Evolutionary conservation across 192 early-diverging fungal species (phyloP), one percentile per base, ranked within the genome.

Genomic region (Coemansia sp.): DNA sequence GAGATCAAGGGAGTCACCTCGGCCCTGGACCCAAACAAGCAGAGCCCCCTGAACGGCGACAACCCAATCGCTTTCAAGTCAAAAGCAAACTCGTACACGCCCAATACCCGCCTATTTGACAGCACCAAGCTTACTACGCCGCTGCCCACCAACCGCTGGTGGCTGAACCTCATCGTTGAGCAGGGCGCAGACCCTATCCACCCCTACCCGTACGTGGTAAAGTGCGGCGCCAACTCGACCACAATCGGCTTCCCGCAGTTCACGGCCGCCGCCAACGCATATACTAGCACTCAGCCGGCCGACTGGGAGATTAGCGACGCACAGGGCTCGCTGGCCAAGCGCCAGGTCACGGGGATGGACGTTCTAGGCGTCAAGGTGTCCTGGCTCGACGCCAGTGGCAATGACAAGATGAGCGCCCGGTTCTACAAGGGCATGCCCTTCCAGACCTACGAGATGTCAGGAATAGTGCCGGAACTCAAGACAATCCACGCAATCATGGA

Each of bases 381-480:
- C 4, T 78, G 76, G 76, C 35, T 27, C 8, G 57, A 51, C 35
- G 4, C 22, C 0, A n/a, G n/a, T n/a, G 31, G 36, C 4, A 21
- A 44, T 0, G 34, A 60, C 8, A 45, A 44, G 6, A 75, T 80
- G 73, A 29, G 38, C 2, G 54, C 78, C 9, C 44, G 68, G 23
- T 73, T 78, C 57, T 75, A 65, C 57, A 75, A 75, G 61, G 78
- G 78, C 34, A 44, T 67, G 52, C 54, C 78, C 7, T 76, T 76
- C 37, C 39, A 68, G 39, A 80, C 78, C 3, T 75, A 46, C 33
- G 52, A 55, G 18, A 57, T 78, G 46, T 48, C 55, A 7, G 21
- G 31, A 33, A 52, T 64, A 35, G 36, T 60, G 25, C 67, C 74
- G 10, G 1, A 18, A 18, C 53, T 78, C 12, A 23, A 18, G 12